phyloP scores from a whole-genome alignment of 108 stramenopile species.

The Stephanodiscus triporus region DNA sequence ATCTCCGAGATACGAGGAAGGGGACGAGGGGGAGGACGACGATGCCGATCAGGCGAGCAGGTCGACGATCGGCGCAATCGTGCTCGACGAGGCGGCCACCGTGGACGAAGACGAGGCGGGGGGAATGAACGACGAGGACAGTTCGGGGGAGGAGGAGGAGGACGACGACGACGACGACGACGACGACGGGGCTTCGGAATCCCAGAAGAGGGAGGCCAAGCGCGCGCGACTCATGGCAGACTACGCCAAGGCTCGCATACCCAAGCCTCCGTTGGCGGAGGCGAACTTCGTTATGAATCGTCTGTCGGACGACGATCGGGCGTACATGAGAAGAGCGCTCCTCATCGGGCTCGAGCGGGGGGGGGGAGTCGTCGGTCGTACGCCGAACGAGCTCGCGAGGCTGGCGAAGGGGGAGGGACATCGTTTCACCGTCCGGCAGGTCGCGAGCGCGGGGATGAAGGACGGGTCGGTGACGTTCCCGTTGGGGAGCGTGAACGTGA shows the following conservation, averaged over 20 bases:
- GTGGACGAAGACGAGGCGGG: constrained; percentile 50
- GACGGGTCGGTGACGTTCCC: constrained; percentile 84
- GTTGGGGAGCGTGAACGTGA: constrained; percentile 75
- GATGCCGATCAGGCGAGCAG: constrained; percentile 32
- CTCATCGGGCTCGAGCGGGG: constrained; percentile 72
- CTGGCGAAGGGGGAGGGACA: constrained; percentile 79
- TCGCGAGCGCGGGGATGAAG: constrained; percentile 86
- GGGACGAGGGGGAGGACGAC: neutral
- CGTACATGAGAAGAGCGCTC: constrained; percentile 81
- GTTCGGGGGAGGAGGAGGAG: constrained; percentile 37
- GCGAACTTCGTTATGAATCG: constrained; percentile 84
- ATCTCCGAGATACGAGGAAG: neutral
- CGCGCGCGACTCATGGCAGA: constrained; percentile 53
- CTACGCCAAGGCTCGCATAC: constrained; percentile 80
- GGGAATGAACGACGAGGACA: constrained; percentile 46
- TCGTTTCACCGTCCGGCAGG: constrained; percentile 75
- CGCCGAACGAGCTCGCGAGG: constrained; percentile 64
- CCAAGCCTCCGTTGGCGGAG: constrained; percentile 85
- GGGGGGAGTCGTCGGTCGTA: constrained; percentile 44
- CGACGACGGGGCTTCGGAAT: constrained; percentile 29
- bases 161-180: constrained; percentile 38
- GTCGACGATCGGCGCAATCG: constrained; percentile 76
- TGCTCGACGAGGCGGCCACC: constrained; percentile 76
- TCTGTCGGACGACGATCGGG: constrained; percentile 82
- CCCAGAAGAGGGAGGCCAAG: constrained; percentile 27